Conservation (phyloP, 1,139 yeast genomes). For the Suhomyces bribrorum region DNA sequence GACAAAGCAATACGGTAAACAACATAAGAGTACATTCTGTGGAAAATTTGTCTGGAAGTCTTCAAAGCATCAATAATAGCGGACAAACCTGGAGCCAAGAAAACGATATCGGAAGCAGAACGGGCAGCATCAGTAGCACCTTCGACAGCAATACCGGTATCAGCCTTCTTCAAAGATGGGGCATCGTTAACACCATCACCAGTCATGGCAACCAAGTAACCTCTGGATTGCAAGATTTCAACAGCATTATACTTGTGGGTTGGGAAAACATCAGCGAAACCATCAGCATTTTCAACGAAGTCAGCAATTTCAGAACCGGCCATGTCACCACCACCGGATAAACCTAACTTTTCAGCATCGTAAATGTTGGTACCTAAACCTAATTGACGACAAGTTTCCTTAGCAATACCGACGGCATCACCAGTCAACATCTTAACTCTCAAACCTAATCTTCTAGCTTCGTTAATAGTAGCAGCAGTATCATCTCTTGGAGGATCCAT, state of each 20-base stretch:
- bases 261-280: conserved; percentile 97
- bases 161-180: conserved; percentile 94
- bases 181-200: conserved; percentile 99
- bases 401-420: conserved; percentile 98
- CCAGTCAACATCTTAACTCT: conserved; percentile 98
- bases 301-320: conserved; percentile 96
- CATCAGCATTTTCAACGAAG: conserved; percentile 94
- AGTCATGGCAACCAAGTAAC: conserved; percentile 96
- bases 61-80: conserved; percentile 92
- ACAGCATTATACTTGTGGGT: conserved; percentile 94
- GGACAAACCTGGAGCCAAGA: conserved; percentile 95
- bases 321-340: conserved; percentile 95
- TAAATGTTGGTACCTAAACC: conserved; percentile 96
- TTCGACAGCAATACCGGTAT: conserved; percentile 96
- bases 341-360: conserved; percentile 96
- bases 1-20: conserved; percentile 95
- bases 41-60: conserved; percentile 96
- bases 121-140: conserved; percentile 97
- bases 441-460: conserved; percentile 91
- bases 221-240: conserved; percentile 86
- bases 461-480: conserved; percentile 93
- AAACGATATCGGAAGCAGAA: conserved; percentile 95
- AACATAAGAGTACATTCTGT: conserved; percentile 96
- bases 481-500: conserved; percentile 99
- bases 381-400: conserved; percentile 97